Conservation (phyloP, 176 grass and related monocot genomes). For the Calamus simplicifolius region DNA sequence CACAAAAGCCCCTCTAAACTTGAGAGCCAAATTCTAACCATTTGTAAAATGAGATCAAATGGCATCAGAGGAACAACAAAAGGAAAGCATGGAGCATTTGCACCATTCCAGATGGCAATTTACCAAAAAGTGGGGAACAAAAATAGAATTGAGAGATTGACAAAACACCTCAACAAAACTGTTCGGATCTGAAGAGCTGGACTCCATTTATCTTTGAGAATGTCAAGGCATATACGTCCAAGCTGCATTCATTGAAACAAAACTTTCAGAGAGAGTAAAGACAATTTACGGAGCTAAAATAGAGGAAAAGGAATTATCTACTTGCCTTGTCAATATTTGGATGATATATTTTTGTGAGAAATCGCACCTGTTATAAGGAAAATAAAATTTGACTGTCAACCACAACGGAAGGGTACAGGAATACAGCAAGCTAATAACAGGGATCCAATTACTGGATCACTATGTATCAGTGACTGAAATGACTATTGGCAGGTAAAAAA, state of each 20-base stretch:
- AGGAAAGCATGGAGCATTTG: too few species aligned
- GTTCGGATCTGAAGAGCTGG: slow-evolving; percentile 86
- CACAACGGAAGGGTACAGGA: too few species aligned
- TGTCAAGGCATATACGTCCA: slow-evolving; percentile 94
- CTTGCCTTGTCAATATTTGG: slow-evolving; percentile 98
- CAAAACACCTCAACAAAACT: slow-evolving; percentile 62
- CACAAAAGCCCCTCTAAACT: too few species aligned
- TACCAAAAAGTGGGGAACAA: too few species aligned
- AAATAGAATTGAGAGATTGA: slow-evolving; percentile 1
- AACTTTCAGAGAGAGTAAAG: slow-evolving; percentile 13
- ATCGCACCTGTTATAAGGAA: slow-evolving; percentile 59
- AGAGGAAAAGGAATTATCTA: slow-evolving; percentile 3
- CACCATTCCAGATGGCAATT: too few species aligned
- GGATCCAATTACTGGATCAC: too few species aligned
- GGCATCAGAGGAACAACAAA: too few species aligned
- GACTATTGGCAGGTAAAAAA: too few species aligned
- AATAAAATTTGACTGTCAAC: neutral
- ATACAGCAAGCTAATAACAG: too few species aligned
- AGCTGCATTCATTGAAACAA: slow-evolving; percentile 42
- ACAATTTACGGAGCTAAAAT: slow-evolving; percentile 9
- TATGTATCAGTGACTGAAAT: too few species aligned
- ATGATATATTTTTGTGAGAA: slow-evolving; percentile 98
- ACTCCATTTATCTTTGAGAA: slow-evolving; percentile 95
- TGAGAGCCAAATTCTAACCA: too few species aligned
- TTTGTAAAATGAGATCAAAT: too few species aligned